A percentile compares a stretch with the other conserved stretches of the same genome.
These are phyloP conservation scores for Yamadazyma laniorum DNA, from an alignment of 805 yeast genomes.

Conservation along the genomic window DNA sequence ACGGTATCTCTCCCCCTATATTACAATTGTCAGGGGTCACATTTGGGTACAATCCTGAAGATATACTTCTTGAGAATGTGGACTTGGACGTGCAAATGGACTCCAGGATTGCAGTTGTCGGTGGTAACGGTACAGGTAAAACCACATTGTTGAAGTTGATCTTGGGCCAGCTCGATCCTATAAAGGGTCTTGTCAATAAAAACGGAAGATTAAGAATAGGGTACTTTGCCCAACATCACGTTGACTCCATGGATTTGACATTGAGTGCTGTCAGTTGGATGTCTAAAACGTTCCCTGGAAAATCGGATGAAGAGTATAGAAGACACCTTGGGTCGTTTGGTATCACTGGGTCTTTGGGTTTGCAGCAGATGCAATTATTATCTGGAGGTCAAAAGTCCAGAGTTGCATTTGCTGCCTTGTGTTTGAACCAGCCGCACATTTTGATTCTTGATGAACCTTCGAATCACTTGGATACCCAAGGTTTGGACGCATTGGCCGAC, in stretches of 20 bases:
- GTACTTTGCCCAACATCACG: slow-evolving; percentile 97
- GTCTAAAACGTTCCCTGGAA: slow-evolving; percentile 86
- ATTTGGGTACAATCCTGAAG: slow-evolving; percentile 74
- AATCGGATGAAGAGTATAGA: slow-evolving; percentile 93
- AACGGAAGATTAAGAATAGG: slow-evolving; percentile 90
- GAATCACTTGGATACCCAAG: slow-evolving; percentile 96
- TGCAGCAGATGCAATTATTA: slow-evolving; percentile 82
- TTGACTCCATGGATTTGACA: slow-evolving; percentile 90
- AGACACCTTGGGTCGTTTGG: slow-evolving; percentile 97
- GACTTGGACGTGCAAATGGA: slow-evolving; percentile 90
- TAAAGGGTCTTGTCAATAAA: slow-evolving; percentile 72
- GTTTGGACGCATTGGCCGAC: slow-evolving; percentile 91
- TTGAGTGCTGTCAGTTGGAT: slow-evolving; percentile 92
- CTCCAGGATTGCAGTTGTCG: slow-evolving; percentile 93
- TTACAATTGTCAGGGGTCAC: slow-evolving; percentile 82
- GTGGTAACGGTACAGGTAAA: slow-evolving; percentile 99
- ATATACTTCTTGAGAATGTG: slow-evolving; percentile 67
- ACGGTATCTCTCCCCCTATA: slow-evolving; percentile 88
- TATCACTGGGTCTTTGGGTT: slow-evolving; percentile 89
- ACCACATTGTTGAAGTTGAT: slow-evolving; percentile 87
- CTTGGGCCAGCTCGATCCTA: slow-evolving; percentile 73
- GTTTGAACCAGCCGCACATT: slow-evolving; percentile 87
- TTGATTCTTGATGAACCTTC: slow-evolving; percentile 96
- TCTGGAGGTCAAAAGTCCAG: slow-evolving; percentile 99
- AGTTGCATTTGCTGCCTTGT: slow-evolving; percentile 95